These are phyloP conservation scores for Gossypium thurberi DNA, from an alignment of 345 rosid genomes.

Conservation along the genomic window DNA sequence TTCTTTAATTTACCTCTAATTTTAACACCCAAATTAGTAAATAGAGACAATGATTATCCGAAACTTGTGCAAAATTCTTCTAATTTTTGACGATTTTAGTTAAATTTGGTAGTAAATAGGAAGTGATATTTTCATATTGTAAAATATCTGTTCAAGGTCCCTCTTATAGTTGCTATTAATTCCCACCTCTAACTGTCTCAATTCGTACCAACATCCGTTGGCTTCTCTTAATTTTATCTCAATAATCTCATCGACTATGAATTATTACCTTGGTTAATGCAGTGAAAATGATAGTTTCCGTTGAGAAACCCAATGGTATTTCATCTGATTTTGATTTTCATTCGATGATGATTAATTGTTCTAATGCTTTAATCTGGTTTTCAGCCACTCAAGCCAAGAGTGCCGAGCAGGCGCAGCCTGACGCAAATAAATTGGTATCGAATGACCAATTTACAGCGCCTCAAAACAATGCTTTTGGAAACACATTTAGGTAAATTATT, in stretches of 20 bases:
- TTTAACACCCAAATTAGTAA: too few relatives aligned
- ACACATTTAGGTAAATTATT: constrained; percentile 28
- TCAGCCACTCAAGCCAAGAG: background rate
- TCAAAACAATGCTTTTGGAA: constrained; percentile 32
- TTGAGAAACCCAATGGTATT: background rate
- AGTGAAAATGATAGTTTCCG: background rate
- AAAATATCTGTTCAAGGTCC: background rate
- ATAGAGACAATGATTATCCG: background rate
- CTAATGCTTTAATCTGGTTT: background rate
- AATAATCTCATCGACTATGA: background rate
- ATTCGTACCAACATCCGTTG: background rate
- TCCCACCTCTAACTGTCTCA: background rate
- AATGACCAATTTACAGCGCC: constrained; percentile 27
- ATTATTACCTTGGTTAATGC: background rate
- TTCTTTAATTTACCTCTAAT: too few relatives aligned
- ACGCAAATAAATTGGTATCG: constrained; percentile 7
- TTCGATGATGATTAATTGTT: background rate
- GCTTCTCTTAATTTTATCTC: background rate
- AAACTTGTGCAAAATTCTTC: background rate
- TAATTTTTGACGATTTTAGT: background rate
- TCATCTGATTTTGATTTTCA: background rate
- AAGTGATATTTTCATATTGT: background rate
- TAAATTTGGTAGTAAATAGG: background rate
- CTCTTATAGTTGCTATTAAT: background rate
- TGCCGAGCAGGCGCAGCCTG: background rate